Evolutionary conservation across 2,329 filamentous ascomycete genomes (phyloP).

Genomic region (Sporothrix euskadiensis): DNA sequence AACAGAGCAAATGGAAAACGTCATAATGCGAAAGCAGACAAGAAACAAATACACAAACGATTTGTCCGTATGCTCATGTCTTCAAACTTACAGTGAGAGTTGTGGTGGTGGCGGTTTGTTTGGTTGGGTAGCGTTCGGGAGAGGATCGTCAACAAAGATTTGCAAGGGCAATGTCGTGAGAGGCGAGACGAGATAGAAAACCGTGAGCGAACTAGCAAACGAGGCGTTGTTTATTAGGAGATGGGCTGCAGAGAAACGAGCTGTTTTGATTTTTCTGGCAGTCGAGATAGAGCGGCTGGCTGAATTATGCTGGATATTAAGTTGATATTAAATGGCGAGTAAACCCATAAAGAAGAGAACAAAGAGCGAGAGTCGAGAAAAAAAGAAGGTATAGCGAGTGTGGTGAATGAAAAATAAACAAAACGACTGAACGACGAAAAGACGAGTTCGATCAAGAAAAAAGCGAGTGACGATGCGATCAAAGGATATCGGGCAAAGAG

Average conservation of each 20-base stretch:
- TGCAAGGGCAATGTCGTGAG: conserved; percentile 1
- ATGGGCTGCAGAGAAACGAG: not conserved
- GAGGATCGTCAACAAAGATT: not conserved
- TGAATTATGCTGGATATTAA: conserved; percentile 15
- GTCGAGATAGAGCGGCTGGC: not conserved
- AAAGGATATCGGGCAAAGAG: not conserved
- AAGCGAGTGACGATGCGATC: conserved; percentile 19
- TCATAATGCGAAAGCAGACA: not conserved
- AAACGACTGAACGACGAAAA: not conserved
- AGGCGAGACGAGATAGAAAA: not conserved
- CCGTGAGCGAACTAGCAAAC: not conserved
- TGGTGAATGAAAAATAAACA: conserved; percentile 6
- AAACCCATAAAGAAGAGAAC: not conserved
- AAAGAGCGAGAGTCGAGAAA: conserved; percentile 18
- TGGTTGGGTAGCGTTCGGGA: not conserved
- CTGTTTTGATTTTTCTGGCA: not conserved
- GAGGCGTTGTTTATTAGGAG: conserved; percentile 10
- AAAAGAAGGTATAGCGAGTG: not conserved
- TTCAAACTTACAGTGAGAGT: not conserved
- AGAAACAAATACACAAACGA: not conserved
- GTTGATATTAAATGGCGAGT: conserved; percentile 2
- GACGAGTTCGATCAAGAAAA: not conserved
- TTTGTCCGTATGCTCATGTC: not conserved
- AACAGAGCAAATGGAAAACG: not conserved
- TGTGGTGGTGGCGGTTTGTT: not conserved